Percentiles rank a stretch among this genome's conserved stretches.
Evolutionary conservation across 2,329 filamentous ascomycete genomes (phyloP).

Genomic region (Claviceps sp.): DNA sequence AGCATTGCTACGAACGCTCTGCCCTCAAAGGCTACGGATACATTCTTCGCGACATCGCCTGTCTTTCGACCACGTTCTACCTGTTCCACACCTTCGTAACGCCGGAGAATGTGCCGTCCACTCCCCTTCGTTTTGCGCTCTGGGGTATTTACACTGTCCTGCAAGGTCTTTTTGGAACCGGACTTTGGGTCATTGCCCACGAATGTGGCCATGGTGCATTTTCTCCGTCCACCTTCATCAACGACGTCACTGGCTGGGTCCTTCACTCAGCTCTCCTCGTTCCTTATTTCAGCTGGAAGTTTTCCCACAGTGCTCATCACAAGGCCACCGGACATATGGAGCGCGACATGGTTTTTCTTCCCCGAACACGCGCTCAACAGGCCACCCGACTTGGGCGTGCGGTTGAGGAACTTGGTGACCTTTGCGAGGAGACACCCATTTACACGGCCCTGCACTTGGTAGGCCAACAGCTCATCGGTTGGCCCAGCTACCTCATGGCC

Average conservation of each 20-base stretch:
- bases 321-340: conserved; percentile 96
- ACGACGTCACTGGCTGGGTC: conserved; percentile 86
- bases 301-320: conserved; percentile 98
- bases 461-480: conserved; percentile 78
- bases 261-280: conserved; percentile 81
- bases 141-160: conserved; percentile 59
- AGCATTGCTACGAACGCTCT: conserved; percentile 91
- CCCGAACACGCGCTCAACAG: conserved; percentile 73
- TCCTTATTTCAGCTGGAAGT: conserved; percentile 99
- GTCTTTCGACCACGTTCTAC: conserved; percentile 66
- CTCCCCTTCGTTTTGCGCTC: conserved; percentile 48
- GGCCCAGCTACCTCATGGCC: conserved; percentile 79
- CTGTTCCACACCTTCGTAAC: conserved; percentile 84
- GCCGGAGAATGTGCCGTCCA: conserved; percentile 65
- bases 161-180: conserved; percentile 87
- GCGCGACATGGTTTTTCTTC: conserved; percentile 98
- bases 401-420: conserved; percentile 70
- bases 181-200: conserved; percentile 91
- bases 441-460: conserved; percentile 62
- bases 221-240: conserved; percentile 79
- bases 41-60: conserved; percentile 67
- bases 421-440: conserved; percentile 90
- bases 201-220: conserved; percentile 97
- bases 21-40: conserved; percentile 63
- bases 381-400: conserved; percentile 61